Base-by-base conservation (phyloP, 1,139 yeast species). In the Blastobotrys aristatus region DNA sequence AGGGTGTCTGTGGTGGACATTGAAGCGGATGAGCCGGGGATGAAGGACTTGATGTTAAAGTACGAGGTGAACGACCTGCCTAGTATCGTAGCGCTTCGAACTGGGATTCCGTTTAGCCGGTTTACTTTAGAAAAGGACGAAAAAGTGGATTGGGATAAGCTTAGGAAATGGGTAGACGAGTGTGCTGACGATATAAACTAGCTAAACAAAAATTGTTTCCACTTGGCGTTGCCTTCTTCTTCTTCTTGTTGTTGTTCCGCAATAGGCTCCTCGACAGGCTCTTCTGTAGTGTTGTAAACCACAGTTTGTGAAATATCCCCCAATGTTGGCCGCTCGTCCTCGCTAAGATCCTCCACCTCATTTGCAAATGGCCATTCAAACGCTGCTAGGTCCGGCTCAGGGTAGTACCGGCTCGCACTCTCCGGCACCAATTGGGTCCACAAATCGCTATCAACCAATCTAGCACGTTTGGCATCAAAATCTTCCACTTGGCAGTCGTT, bases 41-140 rank as follows among this genome's bases (percentile, higher is more conserved):
- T 82, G 13, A 72, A 75, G 47, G 86, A 78, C 14, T 65, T 85
- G 45, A 66, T 80, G 66, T 63, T 73, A 34, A 74, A 81, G 37
- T 86, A 83, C 60, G 79, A 73, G 47, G 80, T 84, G 16, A 72
- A 69, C 27, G 67, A 71, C 41, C 71, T 85, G 4, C 95, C 95
- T 2, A 74, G 82, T 0, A 68, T 87, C 7, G 80, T 87, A 1
- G 79, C 85, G 22, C 71, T 86, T 46, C 71, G 76, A 52, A 83
- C 84, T 48, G 89, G 86, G 45, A 68, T 82, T 55, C 85, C 85
- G 2, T 72, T 70, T 6, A 82, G 75, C 48, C 66, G 70, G 46
- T 82, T 71, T 78, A 78, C 49, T 61, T 68, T 40, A 57, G 71
- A 42, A 61, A 68, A 50, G 2, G 69, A 66, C 4, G 68, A 45